Percentiles rank a stretch among this genome's conserved stretches.
phyloP scores from a whole-genome alignment of 768 basidiomycete species.

The Auricularia heimuer region DNA sequence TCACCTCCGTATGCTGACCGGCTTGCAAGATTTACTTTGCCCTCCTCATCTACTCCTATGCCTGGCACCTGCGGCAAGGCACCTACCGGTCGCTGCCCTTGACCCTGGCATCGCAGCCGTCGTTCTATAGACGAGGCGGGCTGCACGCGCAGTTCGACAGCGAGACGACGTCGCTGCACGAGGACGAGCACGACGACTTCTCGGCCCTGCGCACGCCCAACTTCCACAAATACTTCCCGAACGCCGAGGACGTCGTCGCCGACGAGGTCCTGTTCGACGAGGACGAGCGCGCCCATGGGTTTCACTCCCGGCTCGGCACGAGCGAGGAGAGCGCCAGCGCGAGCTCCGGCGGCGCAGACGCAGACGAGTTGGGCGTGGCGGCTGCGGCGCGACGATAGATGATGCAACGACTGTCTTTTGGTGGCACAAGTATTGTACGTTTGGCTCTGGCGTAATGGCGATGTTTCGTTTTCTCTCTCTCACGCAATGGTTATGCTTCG shows the following conservation, averaged over 20 bases:
- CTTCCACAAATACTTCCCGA: conserved; percentile 19
- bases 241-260: conserved; percentile 40
- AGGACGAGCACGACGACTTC: conserved; percentile 34
- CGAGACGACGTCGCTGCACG: conserved; percentile 24
- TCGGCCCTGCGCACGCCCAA: neutral
- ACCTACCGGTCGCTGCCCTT: conserved; percentile 78
- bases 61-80: conserved; percentile 81
- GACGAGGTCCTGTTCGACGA: conserved; percentile 50
- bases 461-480: too few species aligned
- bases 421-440: too few species aligned
- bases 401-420: too few species aligned
- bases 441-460: too few species aligned
- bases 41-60: conserved; percentile 84
- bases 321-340: conserved; percentile 18
- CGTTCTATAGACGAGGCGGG: neutral
- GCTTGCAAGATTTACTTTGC: conserved; percentile 76
- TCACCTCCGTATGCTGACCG: neutral
- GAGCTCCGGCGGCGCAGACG: conserved; percentile 16
- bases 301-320: conserved; percentile 11
- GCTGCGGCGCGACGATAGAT: too few species aligned
- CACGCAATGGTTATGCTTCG: too few species aligned
- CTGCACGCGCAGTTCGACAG: neutral
- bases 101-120: conserved; percentile 5
- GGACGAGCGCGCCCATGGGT: conserved; percentile 7
- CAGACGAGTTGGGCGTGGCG: too few species aligned